These are phyloP conservation scores for Trichoderma sp. DNA, from an alignment of 2,329 filamentous ascomycete genomes.

Conservation along the genomic window DNA sequence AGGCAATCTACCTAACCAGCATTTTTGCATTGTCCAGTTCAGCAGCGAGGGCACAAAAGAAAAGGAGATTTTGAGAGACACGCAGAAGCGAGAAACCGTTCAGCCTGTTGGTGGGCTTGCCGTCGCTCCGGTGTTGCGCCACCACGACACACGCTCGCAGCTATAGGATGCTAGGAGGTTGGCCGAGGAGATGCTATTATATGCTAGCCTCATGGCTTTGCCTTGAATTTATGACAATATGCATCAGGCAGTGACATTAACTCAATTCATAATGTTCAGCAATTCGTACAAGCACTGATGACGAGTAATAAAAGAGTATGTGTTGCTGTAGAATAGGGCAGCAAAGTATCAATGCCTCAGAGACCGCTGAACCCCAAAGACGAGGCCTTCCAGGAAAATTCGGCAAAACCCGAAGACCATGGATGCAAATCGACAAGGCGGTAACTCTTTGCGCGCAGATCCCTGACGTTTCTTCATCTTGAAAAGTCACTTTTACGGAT, in stretches of 20 bases:
- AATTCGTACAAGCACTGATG: background rate
- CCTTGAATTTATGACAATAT: background rate
- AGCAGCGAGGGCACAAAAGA: background rate
- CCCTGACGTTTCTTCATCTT: background rate
- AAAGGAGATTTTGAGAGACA: background rate
- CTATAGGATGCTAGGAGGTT: background rate
- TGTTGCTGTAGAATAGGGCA: background rate
- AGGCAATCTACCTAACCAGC: background rate
- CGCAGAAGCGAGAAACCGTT: background rate
- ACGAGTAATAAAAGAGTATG: background rate
- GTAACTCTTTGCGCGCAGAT: background rate
- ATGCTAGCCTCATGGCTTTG: background rate
- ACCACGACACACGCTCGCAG: background rate
- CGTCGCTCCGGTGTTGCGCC: conserved; percentile 7
- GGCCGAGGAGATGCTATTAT: background rate
- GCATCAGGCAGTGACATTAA: background rate
- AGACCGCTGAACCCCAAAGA: background rate
- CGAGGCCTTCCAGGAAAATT: background rate
- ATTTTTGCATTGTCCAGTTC: background rate
- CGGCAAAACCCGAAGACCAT: background rate
- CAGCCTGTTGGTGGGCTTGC: background rate
- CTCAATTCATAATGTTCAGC: background rate
- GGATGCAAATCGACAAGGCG: background rate
- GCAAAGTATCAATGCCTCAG: background rate
- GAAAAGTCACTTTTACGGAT: background rate